Evolutionary conservation across 306 rosid species (phyloP).

Genomic region (Castanea crenata): DNA sequence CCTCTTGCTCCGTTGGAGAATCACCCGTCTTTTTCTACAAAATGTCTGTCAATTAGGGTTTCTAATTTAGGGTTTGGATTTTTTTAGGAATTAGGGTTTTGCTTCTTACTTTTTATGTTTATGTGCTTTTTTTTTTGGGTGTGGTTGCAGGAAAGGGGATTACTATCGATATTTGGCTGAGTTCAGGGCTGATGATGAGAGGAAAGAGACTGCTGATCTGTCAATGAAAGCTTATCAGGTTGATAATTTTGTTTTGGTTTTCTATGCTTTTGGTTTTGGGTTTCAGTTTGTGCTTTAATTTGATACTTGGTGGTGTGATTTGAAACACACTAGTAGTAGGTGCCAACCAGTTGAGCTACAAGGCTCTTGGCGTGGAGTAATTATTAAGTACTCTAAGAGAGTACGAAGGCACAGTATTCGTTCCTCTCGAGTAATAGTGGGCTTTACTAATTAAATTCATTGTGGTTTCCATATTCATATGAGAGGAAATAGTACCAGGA

Average conservation of each 20-base stretch:
- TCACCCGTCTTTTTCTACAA: conserved; percentile 53
- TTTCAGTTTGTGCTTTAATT: no score
- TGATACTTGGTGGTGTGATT: no score
- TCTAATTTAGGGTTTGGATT: not conserved
- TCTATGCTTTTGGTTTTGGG: not conserved
- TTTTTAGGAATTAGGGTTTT: not conserved
- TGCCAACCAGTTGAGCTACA: no score
- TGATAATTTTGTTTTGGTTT: not conserved
- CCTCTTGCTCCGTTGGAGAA: conserved; percentile 39
- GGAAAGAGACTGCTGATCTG: conserved; percentile 61
- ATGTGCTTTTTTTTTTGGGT: not conserved
- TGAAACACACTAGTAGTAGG: no score
- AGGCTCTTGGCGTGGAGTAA: no score
- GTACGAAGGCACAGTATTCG: no score
- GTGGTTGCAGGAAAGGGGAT: conserved; percentile 57
- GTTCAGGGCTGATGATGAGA: conserved; percentile 43
- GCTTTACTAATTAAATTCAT: no score
- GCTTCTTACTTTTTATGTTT: not conserved
- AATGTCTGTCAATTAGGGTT: conserved; percentile 28
- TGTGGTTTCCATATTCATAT: no score
- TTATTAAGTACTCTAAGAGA: no score
- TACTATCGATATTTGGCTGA: conserved; percentile 55
- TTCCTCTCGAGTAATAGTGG: no score
- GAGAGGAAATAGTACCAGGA: no score
- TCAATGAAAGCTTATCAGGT: conserved; percentile 65